Evolutionary conservation across 257 asterid genomes (phyloP).

Genomic region (Misopates orontium): DNA sequence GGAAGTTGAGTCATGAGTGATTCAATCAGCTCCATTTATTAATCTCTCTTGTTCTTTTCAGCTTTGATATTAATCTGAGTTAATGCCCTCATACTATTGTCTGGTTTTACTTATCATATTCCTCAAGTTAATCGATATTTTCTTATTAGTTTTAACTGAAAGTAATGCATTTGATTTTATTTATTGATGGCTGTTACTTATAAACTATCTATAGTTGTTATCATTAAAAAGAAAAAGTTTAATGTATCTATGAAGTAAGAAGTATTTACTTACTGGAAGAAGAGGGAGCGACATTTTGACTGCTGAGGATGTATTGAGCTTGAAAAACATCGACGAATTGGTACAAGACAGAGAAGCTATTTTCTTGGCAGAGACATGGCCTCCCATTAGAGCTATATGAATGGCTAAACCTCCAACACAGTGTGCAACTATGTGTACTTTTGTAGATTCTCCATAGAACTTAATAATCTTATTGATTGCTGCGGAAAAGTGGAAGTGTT

Average conservation of each 20-base stretch:
- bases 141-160: no score
- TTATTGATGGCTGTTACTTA: no score
- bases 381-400: constrained; percentile 64
- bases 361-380: constrained; percentile 39
- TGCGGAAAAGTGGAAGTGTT: constrained; percentile 21
- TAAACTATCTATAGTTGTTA: no score
- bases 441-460: constrained; percentile 32
- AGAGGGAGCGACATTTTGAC: constrained; percentile 65
- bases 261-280: constrained; percentile 40
- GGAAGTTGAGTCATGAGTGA: no score
- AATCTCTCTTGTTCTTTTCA: no score
- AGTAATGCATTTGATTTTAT: no score
- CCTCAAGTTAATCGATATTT: no score
- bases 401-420: constrained; percentile 56
- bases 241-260: neutral
- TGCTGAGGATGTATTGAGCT: constrained; percentile 41
- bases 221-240: neutral
- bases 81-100: no score
- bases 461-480: constrained; percentile 43
- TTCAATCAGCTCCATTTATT: no score
- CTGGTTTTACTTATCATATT: no score
- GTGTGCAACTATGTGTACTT: constrained; percentile 50
- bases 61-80: no score
- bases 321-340: constrained; percentile 61
- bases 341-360: constrained; percentile 59